Evolutionary conservation across 2,329 filamentous ascomycete species (phyloP), one percentile per base, ranked within the genome.

Genomic region (Aspergillus niger): DNA sequence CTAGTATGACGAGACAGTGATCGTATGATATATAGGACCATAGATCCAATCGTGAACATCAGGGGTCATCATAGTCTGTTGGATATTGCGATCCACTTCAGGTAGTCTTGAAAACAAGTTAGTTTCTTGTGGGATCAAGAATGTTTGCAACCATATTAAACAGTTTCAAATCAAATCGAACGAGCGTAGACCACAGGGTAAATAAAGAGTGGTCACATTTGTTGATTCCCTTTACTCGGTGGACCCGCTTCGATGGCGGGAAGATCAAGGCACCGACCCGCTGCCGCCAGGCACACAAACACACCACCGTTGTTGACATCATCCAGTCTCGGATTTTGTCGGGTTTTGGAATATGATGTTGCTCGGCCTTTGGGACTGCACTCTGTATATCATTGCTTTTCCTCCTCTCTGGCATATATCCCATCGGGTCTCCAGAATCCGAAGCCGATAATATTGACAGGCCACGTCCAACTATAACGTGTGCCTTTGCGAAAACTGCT

Each of bases 171-270:
- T 20, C 20, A 20, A 7, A 26, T 26, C 6, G 26, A 26, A 26
- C 6, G 26, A 26, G 26, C 3, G 26, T 26, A 26, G 4, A 26
- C 6, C 26, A 3, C n/a, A 43, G 36, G 26, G 13, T 38, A 13
- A 26, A 32, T 11, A 5, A 36, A 10, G n/a, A 17, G 20, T 20
- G 3, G 50, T 53, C 32, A 24, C 15, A 10, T 36, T 44, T 32
- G 24, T 30, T 36, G 17, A 30, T 32, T 8, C 13, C n/a, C 13
- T 44, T 17, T 36, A 53, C 30, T 24, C 20, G 36, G n/a, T 20
- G 53, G 53, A 55, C 53, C 53, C 53, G 53, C 53, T 55, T 47
- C 24, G 36, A 53, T 53, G 28, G 38, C 52, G 52, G 52, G 51
- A 36, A 55, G 39, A 44, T 43, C 52, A 24, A 55, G 52, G 32